These are phyloP conservation scores for Garcia nutans DNA, from an alignment of 345 rosid species.

Conservation along the genomic window DNA sequence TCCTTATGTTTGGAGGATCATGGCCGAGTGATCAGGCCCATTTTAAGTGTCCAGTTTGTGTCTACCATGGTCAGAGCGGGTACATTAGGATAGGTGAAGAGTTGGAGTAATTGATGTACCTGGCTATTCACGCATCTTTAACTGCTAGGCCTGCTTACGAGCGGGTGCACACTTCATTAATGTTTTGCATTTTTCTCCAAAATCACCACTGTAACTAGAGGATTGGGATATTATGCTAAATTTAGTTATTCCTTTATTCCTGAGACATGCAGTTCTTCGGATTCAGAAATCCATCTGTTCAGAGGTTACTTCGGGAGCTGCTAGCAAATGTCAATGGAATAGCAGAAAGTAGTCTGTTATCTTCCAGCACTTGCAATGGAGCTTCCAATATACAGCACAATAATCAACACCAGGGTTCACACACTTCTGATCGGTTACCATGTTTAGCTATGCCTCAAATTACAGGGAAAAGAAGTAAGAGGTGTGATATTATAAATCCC, in stretches of 20 bases:
- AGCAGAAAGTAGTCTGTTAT: constrained; percentile 35
- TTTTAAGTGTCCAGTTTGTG: neutral
- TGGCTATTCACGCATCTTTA: constrained; percentile 3
- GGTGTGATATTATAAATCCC: constrained; percentile 26
- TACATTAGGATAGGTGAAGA: neutral
- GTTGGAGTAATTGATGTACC: neutral
- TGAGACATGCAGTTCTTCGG: constrained; percentile 75
- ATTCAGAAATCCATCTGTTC: constrained; percentile 71
- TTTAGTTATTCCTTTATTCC: neutral
- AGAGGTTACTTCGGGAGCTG: constrained; percentile 81
- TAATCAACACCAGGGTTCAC: constrained; percentile 23
- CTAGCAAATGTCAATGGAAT: constrained; percentile 58
- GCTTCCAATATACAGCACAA: constrained; percentile 30
- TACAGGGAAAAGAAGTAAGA: constrained; percentile 61
- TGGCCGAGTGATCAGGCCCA: neutral
- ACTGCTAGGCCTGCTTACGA: neutral
- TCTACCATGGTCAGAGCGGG: neutral
- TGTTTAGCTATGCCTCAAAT: constrained; percentile 35
- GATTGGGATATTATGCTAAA: constrained; percentile 9
- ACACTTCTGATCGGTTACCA: constrained; percentile 39
- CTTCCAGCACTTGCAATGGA: constrained; percentile 44
- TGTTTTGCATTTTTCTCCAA: constrained; percentile 1
- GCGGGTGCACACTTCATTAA: constrained; percentile 6
- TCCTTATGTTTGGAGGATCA: neutral
- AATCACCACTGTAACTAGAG: neutral